These are phyloP conservation scores for Pleurotus cornucopiae DNA, from an alignment of 768 basidiomycete genomes.

Conservation along the genomic window DNA sequence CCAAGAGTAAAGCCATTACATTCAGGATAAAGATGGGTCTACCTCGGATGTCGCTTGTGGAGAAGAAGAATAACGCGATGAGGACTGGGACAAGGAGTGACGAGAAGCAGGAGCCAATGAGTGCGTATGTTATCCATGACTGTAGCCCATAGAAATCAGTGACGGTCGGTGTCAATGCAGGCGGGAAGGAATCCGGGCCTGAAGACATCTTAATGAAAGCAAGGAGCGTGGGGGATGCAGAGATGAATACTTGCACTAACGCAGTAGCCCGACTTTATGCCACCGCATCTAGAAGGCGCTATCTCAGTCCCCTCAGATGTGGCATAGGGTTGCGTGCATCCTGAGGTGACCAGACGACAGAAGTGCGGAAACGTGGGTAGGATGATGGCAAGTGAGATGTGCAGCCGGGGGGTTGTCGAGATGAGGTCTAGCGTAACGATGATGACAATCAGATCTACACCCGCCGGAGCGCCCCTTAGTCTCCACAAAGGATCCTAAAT, in stretches of 20 bases:
- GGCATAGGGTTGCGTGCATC: too few species aligned
- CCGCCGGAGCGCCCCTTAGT: too few species aligned
- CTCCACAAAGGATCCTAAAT: too few species aligned
- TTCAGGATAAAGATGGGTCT: conserved; percentile 29
- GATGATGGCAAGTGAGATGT: too few species aligned
- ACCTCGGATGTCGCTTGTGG: conserved; percentile 20
- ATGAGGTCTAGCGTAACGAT: too few species aligned
- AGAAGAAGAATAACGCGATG: conserved; percentile 26
- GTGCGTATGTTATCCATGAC: conserved; percentile 15
- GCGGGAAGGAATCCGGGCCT: background rate
- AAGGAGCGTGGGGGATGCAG: background rate
- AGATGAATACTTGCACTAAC: background rate
- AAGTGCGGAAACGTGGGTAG: too few species aligned
- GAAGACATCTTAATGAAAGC: background rate
- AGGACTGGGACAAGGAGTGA: conserved; percentile 28
- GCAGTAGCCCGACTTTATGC: background rate
- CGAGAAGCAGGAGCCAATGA: conserved; percentile 24
- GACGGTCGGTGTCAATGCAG: background rate
- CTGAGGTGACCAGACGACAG: too few species aligned
- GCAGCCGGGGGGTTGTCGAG: too few species aligned
- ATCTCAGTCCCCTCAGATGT: too few species aligned
- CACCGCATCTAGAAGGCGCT: too few species aligned
- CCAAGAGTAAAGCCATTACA: conserved; percentile 20
- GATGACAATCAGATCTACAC: too few species aligned
- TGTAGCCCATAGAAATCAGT: background rate